A percentile compares a stretch with the other conserved stretches of the same genome.
Conservation (phyloP, 202 grass and related monocot species). For the Thinopyrum obtusiflorum region DNA sequence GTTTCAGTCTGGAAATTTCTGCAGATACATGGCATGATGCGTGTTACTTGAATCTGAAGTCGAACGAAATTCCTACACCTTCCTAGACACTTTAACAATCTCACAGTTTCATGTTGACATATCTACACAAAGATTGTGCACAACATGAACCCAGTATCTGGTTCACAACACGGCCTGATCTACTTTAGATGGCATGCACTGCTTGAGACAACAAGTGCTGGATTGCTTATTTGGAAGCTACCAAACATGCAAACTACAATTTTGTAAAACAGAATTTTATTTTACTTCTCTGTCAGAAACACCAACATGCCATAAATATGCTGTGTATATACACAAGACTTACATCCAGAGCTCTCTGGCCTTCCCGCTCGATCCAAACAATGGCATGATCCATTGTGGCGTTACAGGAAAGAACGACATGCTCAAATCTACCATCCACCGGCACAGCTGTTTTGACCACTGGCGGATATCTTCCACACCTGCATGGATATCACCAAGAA, state of each 20-base stretch:
- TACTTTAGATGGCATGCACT: neutral
- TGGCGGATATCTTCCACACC: slow-evolving; percentile 82
- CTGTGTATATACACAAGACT: slow-evolving; percentile 13
- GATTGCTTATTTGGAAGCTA: neutral
- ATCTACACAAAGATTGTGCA: neutral
- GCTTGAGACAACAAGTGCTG: neutral
- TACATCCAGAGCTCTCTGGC: slow-evolving; percentile 82
- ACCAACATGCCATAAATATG: neutral
- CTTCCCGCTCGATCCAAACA: slow-evolving; percentile 82
- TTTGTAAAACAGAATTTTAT: neutral
- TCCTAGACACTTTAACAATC: neutral
- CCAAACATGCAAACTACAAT: neutral
- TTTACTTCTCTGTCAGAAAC: neutral
- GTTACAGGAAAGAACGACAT: slow-evolving; percentile 92
- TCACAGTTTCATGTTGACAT: neutral
- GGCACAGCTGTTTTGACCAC: slow-evolving; percentile 91
- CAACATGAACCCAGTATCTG: neutral
- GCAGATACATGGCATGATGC: neutral
- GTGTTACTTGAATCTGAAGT: neutral
- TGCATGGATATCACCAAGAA: slow-evolving; percentile 32
- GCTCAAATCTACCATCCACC: slow-evolving; percentile 92
- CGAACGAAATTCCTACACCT: neutral
- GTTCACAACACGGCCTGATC: neutral
- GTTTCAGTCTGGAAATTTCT: neutral
- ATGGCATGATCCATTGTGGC: slow-evolving; percentile 84